phyloP scores from a whole-genome alignment of 139 green algal species.

The Closterium sp. region DNA sequence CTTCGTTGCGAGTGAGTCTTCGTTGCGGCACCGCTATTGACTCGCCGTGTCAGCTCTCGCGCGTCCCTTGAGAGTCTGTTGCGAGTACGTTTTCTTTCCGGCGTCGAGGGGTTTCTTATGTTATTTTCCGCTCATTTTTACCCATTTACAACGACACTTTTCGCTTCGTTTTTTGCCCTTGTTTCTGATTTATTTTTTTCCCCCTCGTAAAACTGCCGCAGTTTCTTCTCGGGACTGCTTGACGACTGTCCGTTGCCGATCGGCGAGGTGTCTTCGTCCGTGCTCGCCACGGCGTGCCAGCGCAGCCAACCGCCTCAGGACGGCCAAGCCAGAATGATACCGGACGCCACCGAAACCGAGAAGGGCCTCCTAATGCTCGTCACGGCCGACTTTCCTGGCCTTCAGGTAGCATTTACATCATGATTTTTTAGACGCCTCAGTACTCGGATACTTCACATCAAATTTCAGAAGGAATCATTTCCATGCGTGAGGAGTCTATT shows the following conservation, averaged over 20 bases:
- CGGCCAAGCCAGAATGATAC: neutral
- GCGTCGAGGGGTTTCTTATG: too few relatives aligned
- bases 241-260: conserved; percentile 23
- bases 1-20: neutral
- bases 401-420: conserved; percentile 5
- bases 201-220: neutral
- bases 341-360: neutral
- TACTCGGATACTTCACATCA: too few relatives aligned
- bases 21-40: too few relatives aligned
- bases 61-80: neutral
- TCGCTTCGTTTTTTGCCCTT: neutral
- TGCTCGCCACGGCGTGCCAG: conserved; percentile 22
- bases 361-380: conserved; percentile 36
- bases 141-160: neutral
- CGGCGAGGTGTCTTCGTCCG: conserved; percentile 34
- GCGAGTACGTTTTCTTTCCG: neutral
- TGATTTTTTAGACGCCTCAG: too few relatives aligned
- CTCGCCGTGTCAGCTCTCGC: neutral
- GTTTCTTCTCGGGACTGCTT: neutral
- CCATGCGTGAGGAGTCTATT: too few relatives aligned
- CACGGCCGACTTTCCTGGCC: conserved; percentile 16
- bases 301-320: neutral
- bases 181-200: neutral
- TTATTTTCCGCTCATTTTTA: neutral
- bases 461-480: too few relatives aligned